phyloP scores from a whole-genome alignment of 441 rosid species.

The Bocquillonia castaneifolia region DNA sequence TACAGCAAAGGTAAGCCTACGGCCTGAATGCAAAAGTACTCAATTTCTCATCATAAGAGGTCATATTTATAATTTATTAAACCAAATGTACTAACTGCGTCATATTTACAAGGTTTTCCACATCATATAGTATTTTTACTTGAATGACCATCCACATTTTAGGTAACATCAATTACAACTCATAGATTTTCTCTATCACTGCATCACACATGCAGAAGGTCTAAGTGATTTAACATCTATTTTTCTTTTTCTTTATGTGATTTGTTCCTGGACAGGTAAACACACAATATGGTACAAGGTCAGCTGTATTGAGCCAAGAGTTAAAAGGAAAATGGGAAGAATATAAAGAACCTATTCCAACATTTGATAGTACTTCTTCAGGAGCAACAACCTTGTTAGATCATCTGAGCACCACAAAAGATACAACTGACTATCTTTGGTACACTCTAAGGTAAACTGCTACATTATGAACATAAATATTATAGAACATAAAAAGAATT shows the following conservation, averaged over 20 bases:
- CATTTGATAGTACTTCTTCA: slow-evolving; percentile 34
- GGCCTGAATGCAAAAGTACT: slow-evolving; percentile 8
- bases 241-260: background rate
- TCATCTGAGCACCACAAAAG: slow-evolving; percentile 57
- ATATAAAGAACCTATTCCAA: slow-evolving; percentile 42
- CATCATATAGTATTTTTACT: background rate
- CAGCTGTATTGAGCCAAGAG: slow-evolving; percentile 30
- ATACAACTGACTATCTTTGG: slow-evolving; percentile 74
- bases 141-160: background rate
- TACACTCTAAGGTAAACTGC: slow-evolving; percentile 49
- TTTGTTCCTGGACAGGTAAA: slow-evolving; percentile 43
- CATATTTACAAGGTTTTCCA: background rate
- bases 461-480: background rate
- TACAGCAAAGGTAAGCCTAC: slow-evolving; percentile 50
- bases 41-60: background rate
- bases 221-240: background rate
- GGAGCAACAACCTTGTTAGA: slow-evolving; percentile 54
- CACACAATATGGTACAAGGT: slow-evolving; percentile 44
- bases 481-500: background rate
- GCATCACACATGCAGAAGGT: background rate
- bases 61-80: background rate
- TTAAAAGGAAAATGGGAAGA: slow-evolving; percentile 50
- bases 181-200: background rate
- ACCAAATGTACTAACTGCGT: too few relatives aligned
- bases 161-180: background rate